phyloP scores from a whole-genome alignment of 2,329 filamentous ascomycete genomes.

The Fusarium albosuccineum region DNA sequence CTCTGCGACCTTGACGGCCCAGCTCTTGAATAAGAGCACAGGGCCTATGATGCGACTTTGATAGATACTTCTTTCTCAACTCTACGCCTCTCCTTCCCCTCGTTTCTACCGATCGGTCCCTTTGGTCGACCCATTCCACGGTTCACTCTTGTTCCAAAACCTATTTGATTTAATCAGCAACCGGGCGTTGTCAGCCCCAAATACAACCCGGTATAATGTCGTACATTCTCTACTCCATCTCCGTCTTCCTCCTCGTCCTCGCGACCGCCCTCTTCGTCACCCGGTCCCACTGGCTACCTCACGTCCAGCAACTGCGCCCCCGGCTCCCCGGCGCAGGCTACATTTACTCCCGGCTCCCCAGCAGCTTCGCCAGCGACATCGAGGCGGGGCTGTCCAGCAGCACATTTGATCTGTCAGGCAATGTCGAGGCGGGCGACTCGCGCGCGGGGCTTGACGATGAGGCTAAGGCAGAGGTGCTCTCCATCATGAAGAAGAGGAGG shows the following conservation, averaged over 20 bases:
- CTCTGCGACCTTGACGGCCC: slow-evolving; percentile 10
- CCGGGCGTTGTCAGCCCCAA: slow-evolving; percentile 1
- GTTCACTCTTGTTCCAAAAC: slow-evolving; percentile 1
- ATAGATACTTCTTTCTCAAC: slow-evolving; percentile 8
- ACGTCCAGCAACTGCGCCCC: slow-evolving; percentile 71
- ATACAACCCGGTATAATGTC: slow-evolving; percentile 66
- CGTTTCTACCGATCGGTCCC: slow-evolving; percentile 32
- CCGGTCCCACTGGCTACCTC: slow-evolving; percentile 80
- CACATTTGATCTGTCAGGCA: slow-evolving; percentile 85
- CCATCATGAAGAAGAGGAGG: slow-evolving; percentile 88
- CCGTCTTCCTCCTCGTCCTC: slow-evolving; percentile 76
- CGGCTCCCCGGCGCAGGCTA: slow-evolving; percentile 68
- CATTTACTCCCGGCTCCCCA: slow-evolving; percentile 82
- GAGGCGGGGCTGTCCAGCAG: slow-evolving; percentile 87
- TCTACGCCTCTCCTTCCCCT: slow-evolving; percentile 32
- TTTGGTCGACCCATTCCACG: background rate
- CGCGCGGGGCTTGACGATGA: slow-evolving; percentile 84
- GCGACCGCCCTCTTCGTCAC: slow-evolving; percentile 86
- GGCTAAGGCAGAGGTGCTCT: slow-evolving; percentile 84
- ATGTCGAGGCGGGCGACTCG: slow-evolving; percentile 82
- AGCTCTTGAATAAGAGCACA: slow-evolving; percentile 18
- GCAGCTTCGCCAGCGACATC: slow-evolving; percentile 84
- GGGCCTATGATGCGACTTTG: slow-evolving; percentile 38
- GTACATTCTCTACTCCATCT: slow-evolving; percentile 84
- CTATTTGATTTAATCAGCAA: slow-evolving; percentile 10